Evolutionary conservation across 257 asterid species (phyloP), one percentile per base, ranked within the genome.

Genomic region (Solanum sitiens): DNA sequence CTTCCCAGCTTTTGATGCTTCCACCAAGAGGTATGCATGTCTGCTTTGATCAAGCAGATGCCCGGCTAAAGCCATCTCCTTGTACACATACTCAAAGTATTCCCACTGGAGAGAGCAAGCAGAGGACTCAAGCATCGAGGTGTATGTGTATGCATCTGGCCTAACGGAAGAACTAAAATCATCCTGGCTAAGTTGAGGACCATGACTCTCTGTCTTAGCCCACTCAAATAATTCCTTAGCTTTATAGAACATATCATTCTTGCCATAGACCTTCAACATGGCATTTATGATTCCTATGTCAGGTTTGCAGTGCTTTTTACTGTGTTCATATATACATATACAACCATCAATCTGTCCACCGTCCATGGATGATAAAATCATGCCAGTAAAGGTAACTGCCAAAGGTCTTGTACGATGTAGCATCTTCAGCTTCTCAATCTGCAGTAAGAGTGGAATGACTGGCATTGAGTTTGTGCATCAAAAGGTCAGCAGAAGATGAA

Each of bases 1-100:
- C 98, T 97, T 97, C 82, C 98, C 99, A 65, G 94, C 94, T 91
- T 87, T 91, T 85, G 98, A 95, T 77, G 98, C 96, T 91, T 93
- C 93, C 84, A 94, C 93, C 74, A 97, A 72, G 80, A 94, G 86
- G 70, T 35, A 83, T 44, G 93, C 93, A 77, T 93, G 95, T 89
- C 91, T 95, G 25, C 73, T 88, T 85, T 89, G 93, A 91, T 94
- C 93, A 42, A 94, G 86, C 84, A 76, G 93, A 92, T 93, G 83
- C 84, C 96, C 97, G 0, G 91, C 87, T 33, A 97, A 93, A 74
- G 90, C 75, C 98, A 95, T 97, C 89, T 95, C 98, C 89, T 92
- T 94, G 87, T 95, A 97, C 39, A 95, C 95, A 45, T 91, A 88
- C 83, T 95, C 99, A 84, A 97, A 97, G 89, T 95, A 95, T 88